A percentile compares a stretch with the other conserved stretches of the same genome.
phyloP scores from a whole-genome alignment of 2,329 filamentous ascomycete genomes.

The Aspergillus novofumigatus region DNA sequence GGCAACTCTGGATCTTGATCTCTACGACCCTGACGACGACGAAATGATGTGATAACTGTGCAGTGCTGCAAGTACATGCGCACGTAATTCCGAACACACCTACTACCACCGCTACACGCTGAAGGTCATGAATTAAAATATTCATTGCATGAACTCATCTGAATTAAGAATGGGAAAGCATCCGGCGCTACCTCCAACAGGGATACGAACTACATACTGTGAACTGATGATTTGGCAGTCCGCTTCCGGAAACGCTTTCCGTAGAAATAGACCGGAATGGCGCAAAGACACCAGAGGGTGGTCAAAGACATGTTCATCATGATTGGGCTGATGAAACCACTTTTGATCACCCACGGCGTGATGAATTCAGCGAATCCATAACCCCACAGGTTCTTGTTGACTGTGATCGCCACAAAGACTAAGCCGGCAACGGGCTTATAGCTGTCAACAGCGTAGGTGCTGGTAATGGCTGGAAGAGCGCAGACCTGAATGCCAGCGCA shows the following conservation, averaged over 20 bases:
- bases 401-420: slow-evolving; percentile 58
- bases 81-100: background rate
- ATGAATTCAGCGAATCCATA: slow-evolving; percentile 58
- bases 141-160: background rate
- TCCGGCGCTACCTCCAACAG: background rate
- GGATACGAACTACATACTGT: slow-evolving; percentile 43
- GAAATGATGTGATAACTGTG: slow-evolving; percentile 27
- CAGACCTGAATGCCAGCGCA: slow-evolving; percentile 56
- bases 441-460: slow-evolving; percentile 57
- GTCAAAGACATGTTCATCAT: slow-evolving; percentile 57
- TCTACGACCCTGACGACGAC: slow-evolving; percentile 45
- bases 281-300: slow-evolving; percentile 52
- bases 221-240: slow-evolving; percentile 53
- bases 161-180: background rate
- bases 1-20: slow-evolving; percentile 40
- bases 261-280: slow-evolving; percentile 53
- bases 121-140: background rate
- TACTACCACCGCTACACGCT: background rate
- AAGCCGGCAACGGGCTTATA: slow-evolving; percentile 61
- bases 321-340: slow-evolving; percentile 53
- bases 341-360: slow-evolving; percentile 48
- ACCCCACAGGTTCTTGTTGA: slow-evolving; percentile 63
- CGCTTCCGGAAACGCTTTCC: slow-evolving; percentile 57
- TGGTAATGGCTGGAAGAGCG: slow-evolving; percentile 57
- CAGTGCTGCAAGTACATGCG: background rate